Evolutionary conservation across 805 yeast genomes (phyloP), one percentile per base, ranked within the genome.

Genomic region (Candida sphagnicola): DNA sequence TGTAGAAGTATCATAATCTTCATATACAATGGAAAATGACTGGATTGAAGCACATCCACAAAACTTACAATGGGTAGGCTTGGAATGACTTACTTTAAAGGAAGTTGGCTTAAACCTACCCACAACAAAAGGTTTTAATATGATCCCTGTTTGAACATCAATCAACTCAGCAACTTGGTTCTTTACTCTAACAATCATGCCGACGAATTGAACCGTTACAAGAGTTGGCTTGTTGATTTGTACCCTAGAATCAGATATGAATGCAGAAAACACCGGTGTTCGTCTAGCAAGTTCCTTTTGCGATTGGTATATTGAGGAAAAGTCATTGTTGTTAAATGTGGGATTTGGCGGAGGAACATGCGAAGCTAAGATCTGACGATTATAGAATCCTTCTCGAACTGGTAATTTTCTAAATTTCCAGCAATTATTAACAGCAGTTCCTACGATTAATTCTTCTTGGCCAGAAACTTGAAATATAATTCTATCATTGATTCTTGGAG

Each of bases 1-100:
- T 6, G 78, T 74, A 4, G 71, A 72, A 2, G 71, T 65, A 41
- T 77, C 82, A 18, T 57, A 53, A 45, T 81, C 84, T 16, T 82
- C 79, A 57, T 88, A 88, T 1, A 82, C 81, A 15, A 87, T 66
- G 1, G 91, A 81, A 38, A 88, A 72, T 3, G 90, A 74, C 16
- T 78, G 72, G 29, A 88, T 74, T 0, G 95, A 82, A 0, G 85
- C 88, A 64, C 95, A 83, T 2, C 96, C 96, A 66, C 96, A 88
- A 60, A 88, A 88, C 33, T 84, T 74, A 61, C 96, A 88, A 62
- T 88, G 95, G 1, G 88, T 80, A 4, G 95, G 95, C 48, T 82
- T 88, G 31, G 85, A 82, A 54, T 88, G 95, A 45, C 86, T 78
- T 1, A 85, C 93, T 40, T 71, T 66, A 44, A 88, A 73, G 0